Conservation (phyloP, 177 flowering plant species). For the Vitis hybrid region DNA sequence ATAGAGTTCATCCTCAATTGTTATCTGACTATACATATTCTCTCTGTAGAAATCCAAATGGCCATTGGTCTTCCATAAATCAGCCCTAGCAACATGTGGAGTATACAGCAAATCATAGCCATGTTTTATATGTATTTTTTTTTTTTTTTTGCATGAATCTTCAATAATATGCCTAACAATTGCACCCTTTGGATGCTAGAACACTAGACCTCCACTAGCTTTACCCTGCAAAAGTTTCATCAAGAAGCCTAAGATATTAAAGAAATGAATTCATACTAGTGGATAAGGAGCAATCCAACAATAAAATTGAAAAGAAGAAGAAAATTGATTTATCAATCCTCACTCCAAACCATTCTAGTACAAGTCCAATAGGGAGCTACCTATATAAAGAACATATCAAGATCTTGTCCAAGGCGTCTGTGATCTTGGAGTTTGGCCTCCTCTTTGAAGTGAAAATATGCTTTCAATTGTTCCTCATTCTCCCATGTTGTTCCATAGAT, state of each 20-base stretch:
- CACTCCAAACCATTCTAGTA: background rate
- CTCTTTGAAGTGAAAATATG: constrained; percentile 83
- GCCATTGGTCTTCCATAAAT: constrained; percentile 97
- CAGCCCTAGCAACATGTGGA: constrained; percentile 91
- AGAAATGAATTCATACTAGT: background rate
- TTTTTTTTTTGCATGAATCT: constrained; percentile 69
- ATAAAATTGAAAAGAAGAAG: background rate
- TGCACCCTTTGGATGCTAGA: constrained; percentile 98
- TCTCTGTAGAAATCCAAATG: constrained; percentile 93
- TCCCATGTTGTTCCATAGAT: constrained; percentile 99
- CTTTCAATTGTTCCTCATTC: constrained; percentile 82
- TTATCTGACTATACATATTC: constrained; percentile 93
- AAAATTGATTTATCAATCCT: background rate
- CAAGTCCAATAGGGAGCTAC: constrained; percentile 23
- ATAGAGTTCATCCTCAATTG: constrained; percentile 87
- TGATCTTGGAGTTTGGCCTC: constrained; percentile 96
- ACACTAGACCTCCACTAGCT: constrained; percentile 96
- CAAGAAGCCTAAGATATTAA: background rate
- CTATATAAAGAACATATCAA: constrained; percentile 93
- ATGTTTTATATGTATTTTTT: constrained; percentile 43
- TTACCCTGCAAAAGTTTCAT: constrained; percentile 58
- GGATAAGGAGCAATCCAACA: background rate
- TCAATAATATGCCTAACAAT: constrained; percentile 83
- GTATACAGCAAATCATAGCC: constrained; percentile 88
- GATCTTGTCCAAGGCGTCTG: constrained; percentile 89